Conservation (phyloP, 371 early-diverging fungal genomes). For the Lichtheimia hyalospora region DNA sequence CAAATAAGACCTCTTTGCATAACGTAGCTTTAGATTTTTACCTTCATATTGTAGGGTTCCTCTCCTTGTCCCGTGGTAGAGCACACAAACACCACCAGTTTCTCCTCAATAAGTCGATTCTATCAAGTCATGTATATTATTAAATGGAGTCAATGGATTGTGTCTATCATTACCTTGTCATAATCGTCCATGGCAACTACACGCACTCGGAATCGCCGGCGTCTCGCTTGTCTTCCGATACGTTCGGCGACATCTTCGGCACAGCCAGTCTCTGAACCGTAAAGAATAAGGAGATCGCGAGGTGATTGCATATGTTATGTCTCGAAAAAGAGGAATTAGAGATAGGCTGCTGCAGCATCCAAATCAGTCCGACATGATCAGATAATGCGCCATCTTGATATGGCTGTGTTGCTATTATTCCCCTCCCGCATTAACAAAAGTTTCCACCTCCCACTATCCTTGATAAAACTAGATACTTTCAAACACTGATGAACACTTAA, state of each 20-base stretch:
- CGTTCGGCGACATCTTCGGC: slow-evolving; percentile 83
- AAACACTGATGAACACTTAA: too few relatives aligned
- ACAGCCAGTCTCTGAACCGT: slow-evolving; percentile 85
- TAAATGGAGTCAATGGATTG: background rate
- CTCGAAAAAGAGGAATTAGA: background rate
- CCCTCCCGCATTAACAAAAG: too few relatives aligned
- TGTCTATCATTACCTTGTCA: slow-evolving; percentile 50
- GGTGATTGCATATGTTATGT: slow-evolving; percentile 1
- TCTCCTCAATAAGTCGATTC: slow-evolving; percentile 55
- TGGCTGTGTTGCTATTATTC: too few relatives aligned
- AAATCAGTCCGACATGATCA: too few relatives aligned
- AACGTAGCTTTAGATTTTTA: slow-evolving; percentile 17
- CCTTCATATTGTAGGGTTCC: slow-evolving; percentile 92
- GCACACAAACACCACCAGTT: slow-evolving; percentile 84
- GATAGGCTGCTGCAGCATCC: background rate
- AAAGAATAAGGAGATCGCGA: slow-evolving; percentile 66
- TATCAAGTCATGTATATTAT: slow-evolving; percentile 4
- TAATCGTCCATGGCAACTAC: slow-evolving; percentile 81
- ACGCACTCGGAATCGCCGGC: slow-evolving; percentile 66
- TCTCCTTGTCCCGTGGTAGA: slow-evolving; percentile 96
- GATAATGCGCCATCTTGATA: too few relatives aligned
- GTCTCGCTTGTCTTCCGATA: slow-evolving; percentile 72
- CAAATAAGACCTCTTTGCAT: background rate
- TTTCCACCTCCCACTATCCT: too few relatives aligned
- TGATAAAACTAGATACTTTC: too few relatives aligned